A percentile compares a stretch with the other conserved stretches of the same genome.
Evolutionary conservation across 1,284 basidiomycete genomes (phyloP).

Genomic region (Gomphus sp.): DNA sequence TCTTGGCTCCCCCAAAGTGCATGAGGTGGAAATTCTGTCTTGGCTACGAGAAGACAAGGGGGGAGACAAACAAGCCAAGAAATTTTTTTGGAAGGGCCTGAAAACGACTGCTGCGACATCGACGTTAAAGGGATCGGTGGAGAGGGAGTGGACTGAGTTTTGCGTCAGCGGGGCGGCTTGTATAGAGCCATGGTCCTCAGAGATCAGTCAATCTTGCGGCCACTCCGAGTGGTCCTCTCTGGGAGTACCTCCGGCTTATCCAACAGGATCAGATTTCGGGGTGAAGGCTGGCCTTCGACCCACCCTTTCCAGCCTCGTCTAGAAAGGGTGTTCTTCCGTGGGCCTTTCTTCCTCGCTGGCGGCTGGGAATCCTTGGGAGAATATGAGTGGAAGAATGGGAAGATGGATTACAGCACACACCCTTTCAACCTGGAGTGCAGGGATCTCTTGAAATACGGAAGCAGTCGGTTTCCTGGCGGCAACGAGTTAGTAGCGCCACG

Average conservation of each 20-base stretch:
- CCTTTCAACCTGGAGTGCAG: too few relatives aligned
- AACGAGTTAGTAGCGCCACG: background rate
- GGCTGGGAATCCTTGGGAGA: background rate
- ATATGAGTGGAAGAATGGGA: background rate
- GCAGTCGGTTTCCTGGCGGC: background rate
- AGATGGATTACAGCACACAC: too few relatives aligned
- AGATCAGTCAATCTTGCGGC: slow-evolving; percentile 3
- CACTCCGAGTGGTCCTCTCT: slow-evolving; percentile 7
- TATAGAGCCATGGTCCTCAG: background rate
- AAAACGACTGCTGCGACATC: too few relatives aligned
- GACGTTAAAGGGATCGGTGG: too few relatives aligned
- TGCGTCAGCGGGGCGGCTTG: background rate
- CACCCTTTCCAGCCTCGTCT: slow-evolving; percentile 10
- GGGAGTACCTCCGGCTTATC: slow-evolving; percentile 9
- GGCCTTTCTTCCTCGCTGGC: background rate
- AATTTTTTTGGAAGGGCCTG: background rate
- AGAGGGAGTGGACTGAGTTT: too few relatives aligned
- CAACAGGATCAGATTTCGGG: slow-evolving; percentile 6
- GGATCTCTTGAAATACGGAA: too few relatives aligned
- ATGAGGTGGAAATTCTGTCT: too few relatives aligned
- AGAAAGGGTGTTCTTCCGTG: background rate
- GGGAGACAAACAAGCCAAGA: background rate
- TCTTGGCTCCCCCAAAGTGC: too few relatives aligned
- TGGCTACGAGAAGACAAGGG: background rate
- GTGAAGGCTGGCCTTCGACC: slow-evolving; percentile 6